A percentile compares a stretch with the other conserved stretches of the same genome.
phyloP scores from a whole-genome alignment of 768 basidiomycete genomes.

The Boletus fagicola region DNA sequence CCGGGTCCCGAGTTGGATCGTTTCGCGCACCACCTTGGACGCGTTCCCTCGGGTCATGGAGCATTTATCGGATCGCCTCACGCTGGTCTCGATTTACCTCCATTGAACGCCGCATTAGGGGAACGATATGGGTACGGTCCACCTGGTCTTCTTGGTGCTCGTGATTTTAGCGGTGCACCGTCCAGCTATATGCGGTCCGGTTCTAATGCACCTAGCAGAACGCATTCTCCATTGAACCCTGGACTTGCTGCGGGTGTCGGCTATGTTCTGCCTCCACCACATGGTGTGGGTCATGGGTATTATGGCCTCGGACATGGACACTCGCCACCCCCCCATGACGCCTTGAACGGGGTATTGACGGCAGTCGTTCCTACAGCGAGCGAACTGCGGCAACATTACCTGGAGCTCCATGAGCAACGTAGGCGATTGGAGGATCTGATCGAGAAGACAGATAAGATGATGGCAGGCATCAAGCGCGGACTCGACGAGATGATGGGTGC shows the following conservation, averaged over 20 bases:
- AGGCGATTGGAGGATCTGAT: constrained; percentile 70
- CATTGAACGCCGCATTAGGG: constrained; percentile 45
- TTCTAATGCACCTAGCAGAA: constrained; percentile 66
- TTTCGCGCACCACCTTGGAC: constrained; percentile 35
- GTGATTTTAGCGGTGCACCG: constrained; percentile 39
- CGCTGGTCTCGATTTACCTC: constrained; percentile 63
- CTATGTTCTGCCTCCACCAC: constrained; percentile 43
- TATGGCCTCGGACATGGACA: constrained; percentile 39
- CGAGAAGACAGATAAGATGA: constrained; percentile 69
- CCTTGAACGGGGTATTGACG: constrained; percentile 28
- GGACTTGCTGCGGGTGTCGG: constrained; percentile 40
- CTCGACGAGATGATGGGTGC: constrained; percentile 68
- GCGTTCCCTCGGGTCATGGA: constrained; percentile 35
- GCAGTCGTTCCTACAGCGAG: constrained; percentile 42
- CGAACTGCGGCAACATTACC: constrained; percentile 74
- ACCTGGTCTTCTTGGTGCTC: constrained; percentile 31
- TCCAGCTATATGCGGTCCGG: constrained; percentile 63
- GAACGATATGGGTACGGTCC: constrained; percentile 39
- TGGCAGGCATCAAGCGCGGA: constrained; percentile 68
- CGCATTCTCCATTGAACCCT: constrained; percentile 67
- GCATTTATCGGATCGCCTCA: constrained; percentile 36
- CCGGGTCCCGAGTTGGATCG: constrained; percentile 32
- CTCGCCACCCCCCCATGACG: constrained; percentile 35
- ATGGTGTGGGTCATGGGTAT: constrained; percentile 36
- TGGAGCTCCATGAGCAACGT: constrained; percentile 61